Evolutionary conservation across 2,329 filamentous ascomycete genomes (phyloP).

Genomic region (Zasmidium angulare): DNA sequence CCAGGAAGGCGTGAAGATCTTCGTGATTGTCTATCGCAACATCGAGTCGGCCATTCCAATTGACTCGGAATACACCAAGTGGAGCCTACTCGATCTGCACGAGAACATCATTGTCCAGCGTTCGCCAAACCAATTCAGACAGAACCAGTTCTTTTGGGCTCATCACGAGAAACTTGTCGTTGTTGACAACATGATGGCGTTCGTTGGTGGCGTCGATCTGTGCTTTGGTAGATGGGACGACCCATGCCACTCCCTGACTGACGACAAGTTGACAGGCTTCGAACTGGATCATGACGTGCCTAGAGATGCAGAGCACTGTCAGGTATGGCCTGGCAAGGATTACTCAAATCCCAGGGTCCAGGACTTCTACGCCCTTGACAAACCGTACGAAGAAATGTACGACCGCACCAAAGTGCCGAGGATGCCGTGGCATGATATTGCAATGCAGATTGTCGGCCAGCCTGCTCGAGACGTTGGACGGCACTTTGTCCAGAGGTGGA

Average conservation of each 20-base stretch:
- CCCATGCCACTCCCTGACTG: slow-evolving; percentile 83
- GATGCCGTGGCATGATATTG: slow-evolving; percentile 99
- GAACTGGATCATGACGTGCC: slow-evolving; percentile 70
- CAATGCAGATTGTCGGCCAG: slow-evolving; percentile 96
- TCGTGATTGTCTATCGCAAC: slow-evolving; percentile 96
- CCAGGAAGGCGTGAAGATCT: slow-evolving; percentile 92
- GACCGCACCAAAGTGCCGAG: slow-evolving; percentile 82
- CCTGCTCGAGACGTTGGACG: slow-evolving; percentile 90
- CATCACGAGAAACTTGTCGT: slow-evolving; percentile 99
- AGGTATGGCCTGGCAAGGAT: slow-evolving; percentile 96
- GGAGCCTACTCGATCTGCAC: slow-evolving; percentile 89
- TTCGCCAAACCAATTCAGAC: slow-evolving; percentile 95
- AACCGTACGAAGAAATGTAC: slow-evolving; percentile 99
- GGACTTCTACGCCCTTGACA: slow-evolving; percentile 89
- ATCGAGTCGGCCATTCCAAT: slow-evolving; percentile 97
- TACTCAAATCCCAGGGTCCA: slow-evolving; percentile 96
- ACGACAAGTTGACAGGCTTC: slow-evolving; percentile 94
- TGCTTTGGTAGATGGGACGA: slow-evolving; percentile 98
- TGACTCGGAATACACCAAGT: slow-evolving; percentile 97
- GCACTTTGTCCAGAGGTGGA: slow-evolving; percentile 98
- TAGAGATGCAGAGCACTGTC: slow-evolving; percentile 89
- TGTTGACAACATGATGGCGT: slow-evolving; percentile 92
- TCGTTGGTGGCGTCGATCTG: slow-evolving; percentile 91
- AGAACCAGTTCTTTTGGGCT: slow-evolving; percentile 99
- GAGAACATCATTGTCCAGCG: slow-evolving; percentile 95